phyloP scores from a whole-genome alignment of 805 yeast species.

The Ogataea dorogensis region DNA sequence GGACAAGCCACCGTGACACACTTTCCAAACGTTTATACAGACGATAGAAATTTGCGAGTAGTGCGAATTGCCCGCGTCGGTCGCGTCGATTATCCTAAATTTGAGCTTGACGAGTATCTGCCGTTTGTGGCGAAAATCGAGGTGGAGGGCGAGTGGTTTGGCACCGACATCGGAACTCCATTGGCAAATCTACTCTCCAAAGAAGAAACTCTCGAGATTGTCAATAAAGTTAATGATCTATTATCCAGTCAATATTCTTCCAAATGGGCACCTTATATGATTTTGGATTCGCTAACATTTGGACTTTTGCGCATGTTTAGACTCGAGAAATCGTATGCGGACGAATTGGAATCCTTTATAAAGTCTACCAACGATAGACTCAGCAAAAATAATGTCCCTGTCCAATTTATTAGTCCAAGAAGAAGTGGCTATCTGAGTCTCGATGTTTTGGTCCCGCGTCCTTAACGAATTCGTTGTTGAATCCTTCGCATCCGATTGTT shows the following conservation, averaged over 20 bases:
- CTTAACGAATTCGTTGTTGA: conserved; percentile 24
- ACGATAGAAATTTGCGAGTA: conserved; percentile 47
- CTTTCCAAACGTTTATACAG: conserved; percentile 57
- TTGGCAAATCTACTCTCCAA: conserved; percentile 37
- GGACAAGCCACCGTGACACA: conserved; percentile 50
- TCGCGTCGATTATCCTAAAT: conserved; percentile 47
- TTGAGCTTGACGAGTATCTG: conserved; percentile 43
- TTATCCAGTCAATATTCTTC: conserved; percentile 42
- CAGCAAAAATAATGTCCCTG: conserved; percentile 23
- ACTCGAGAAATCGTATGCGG: conserved; percentile 34
- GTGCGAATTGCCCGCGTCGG: conserved; percentile 62
- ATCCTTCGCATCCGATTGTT: conserved; percentile 32
- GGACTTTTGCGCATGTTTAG: conserved; percentile 40
- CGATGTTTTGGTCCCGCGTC: conserved; percentile 50
- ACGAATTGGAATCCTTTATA: conserved; percentile 44
- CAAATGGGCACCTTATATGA: conserved; percentile 36
- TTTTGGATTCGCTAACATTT: conserved; percentile 41
- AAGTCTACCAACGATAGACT: conserved; percentile 30
- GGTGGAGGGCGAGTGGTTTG: conserved; percentile 45
- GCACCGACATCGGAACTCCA: conserved; percentile 54
- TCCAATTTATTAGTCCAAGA: conserved; percentile 49
- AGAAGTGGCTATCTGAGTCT: conserved; percentile 54
- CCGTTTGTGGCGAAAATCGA: conserved; percentile 39
- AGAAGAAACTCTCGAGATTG: conserved; percentile 42
- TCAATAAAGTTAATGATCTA: conserved; percentile 42